Evolutionary conservation across 2,329 filamentous ascomycete species (phyloP).

Genomic region (Chaetomium sp.): DNA sequence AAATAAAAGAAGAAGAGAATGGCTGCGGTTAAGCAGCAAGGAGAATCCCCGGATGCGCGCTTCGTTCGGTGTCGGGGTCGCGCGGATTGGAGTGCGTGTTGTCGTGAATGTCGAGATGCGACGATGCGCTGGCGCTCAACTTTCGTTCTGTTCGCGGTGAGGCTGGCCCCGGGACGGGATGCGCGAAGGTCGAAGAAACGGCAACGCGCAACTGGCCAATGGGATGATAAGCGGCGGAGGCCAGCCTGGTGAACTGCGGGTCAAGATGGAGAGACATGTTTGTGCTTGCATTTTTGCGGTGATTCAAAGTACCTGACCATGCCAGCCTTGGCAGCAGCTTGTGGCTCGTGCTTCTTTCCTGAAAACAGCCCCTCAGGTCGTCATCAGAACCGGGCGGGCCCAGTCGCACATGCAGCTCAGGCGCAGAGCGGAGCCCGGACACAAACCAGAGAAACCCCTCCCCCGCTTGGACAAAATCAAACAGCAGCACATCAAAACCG

Average conservation of each 20-base stretch:
- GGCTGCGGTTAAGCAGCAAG: not conserved
- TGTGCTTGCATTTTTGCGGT: not conserved
- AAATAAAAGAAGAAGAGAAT: not conserved
- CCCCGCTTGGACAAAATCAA: conserved; percentile 39
- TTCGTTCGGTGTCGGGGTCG: conserved; percentile 7
- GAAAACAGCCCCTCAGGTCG: not conserved
- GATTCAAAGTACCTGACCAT: not conserved
- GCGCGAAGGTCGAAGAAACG: conserved; percentile 29
- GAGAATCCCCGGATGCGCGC: conserved; percentile 6
- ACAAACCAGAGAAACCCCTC: conserved; percentile 37
- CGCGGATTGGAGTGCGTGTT: not conserved
- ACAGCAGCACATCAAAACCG: conserved; percentile 34
- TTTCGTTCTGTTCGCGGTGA: conserved; percentile 19
- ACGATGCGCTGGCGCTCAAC: conserved; percentile 9
- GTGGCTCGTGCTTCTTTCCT: conserved; percentile 3
- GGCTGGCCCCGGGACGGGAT: conserved; percentile 16
- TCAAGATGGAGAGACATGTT: not conserved
- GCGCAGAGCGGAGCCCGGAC: conserved; percentile 25
- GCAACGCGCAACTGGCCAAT: conserved; percentile 31
- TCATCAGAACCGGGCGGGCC: conserved; percentile 1
- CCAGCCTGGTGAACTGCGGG: not conserved
- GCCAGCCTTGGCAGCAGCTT: conserved; percentile 1
- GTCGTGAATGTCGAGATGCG: conserved; percentile 9
- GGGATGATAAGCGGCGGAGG: not conserved
- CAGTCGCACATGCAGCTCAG: conserved; percentile 18